phyloP scores from a whole-genome alignment of 2,329 filamentous ascomycete species.

The Hypoxylon sp. region DNA sequence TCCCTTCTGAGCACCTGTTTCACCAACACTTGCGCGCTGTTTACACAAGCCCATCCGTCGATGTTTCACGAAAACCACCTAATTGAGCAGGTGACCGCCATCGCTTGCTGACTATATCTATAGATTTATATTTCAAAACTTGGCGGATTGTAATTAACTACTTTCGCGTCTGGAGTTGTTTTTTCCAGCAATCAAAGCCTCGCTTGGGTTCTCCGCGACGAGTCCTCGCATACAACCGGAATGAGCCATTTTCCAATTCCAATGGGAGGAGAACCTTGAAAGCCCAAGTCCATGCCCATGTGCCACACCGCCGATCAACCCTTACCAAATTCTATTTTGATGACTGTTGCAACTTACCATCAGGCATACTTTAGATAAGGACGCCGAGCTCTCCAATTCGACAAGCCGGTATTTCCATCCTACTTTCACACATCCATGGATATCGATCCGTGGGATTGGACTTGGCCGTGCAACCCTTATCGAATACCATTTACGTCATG shows the following conservation, averaged over 20 bases:
- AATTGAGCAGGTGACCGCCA: neutral
- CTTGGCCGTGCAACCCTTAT: slow-evolving; percentile 21
- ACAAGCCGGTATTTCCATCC: slow-evolving; percentile 10
- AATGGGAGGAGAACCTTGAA: slow-evolving; percentile 7
- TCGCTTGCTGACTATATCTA: neutral
- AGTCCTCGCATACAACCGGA: slow-evolving; percentile 33
- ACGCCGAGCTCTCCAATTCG: slow-evolving; percentile 22
- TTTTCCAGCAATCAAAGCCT: neutral
- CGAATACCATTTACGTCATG: slow-evolving; percentile 6
- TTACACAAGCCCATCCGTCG: neutral
- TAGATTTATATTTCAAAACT: neutral
- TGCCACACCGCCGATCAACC: slow-evolving; percentile 6
- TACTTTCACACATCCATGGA: slow-evolving; percentile 14
- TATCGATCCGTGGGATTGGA: slow-evolving; percentile 25
- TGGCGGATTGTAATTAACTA: neutral
- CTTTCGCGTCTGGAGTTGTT: neutral
- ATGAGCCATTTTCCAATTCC: slow-evolving; percentile 37
- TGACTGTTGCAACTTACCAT: slow-evolving; percentile 22
- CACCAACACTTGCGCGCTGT: neutral
- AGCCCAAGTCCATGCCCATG: slow-evolving; percentile 17
- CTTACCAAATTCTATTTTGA: slow-evolving; percentile 9
- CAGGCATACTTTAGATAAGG: slow-evolving; percentile 30
- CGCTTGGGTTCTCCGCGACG: neutral
- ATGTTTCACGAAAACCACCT: neutral
- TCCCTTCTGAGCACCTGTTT: neutral